Percentiles rank a stretch among this genome's conserved stretches.
These are phyloP conservation scores for Phyllosticta capitalensis DNA, from an alignment of 2,329 filamentous ascomycete genomes.

Conservation along the genomic window DNA sequence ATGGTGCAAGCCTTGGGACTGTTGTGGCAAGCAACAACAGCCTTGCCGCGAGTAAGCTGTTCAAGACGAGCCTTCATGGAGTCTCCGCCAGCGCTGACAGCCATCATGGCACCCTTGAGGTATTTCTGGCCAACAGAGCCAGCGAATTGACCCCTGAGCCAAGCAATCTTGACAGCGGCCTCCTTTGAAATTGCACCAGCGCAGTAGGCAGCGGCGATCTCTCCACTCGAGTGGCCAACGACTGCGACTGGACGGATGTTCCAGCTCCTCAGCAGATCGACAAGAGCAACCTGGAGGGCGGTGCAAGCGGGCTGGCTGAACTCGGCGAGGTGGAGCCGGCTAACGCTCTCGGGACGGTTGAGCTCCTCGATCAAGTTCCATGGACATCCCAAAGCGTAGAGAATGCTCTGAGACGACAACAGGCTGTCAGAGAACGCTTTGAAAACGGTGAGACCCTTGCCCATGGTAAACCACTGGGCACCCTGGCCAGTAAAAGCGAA, in stretches of 20 bases:
- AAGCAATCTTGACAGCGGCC: conserved; percentile 19
- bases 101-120: conserved; percentile 7
- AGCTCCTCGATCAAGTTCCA: conserved; percentile 18
- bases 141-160: conserved; percentile 12
- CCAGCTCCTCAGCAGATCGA: conserved; percentile 20
- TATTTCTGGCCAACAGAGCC: neutral
- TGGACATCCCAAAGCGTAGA: neutral
- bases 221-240: conserved; percentile 21
- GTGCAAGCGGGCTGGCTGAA: conserved; percentile 18
- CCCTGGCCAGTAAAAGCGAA: conserved; percentile 25
- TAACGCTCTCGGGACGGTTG: conserved; percentile 15
- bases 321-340: conserved; percentile 14
- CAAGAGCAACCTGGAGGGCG: conserved; percentile 20
- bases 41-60: neutral
- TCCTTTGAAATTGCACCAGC: conserved; percentile 14
- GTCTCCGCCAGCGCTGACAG: neutral
- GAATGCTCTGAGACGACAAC: conserved; percentile 8
- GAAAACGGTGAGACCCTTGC: conserved; percentile 8
- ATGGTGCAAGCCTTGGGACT: conserved; percentile 34
- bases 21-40: conserved; percentile 27
- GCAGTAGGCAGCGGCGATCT: conserved; percentile 22
- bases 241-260: conserved; percentile 18
- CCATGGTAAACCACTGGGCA: conserved; percentile 18
- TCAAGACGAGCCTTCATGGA: neutral
- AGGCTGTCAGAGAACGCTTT: neutral